Base-by-base conservation (phyloP, 176 grass and related monocot species). In the Cenchrus fungigraminus region DNA sequence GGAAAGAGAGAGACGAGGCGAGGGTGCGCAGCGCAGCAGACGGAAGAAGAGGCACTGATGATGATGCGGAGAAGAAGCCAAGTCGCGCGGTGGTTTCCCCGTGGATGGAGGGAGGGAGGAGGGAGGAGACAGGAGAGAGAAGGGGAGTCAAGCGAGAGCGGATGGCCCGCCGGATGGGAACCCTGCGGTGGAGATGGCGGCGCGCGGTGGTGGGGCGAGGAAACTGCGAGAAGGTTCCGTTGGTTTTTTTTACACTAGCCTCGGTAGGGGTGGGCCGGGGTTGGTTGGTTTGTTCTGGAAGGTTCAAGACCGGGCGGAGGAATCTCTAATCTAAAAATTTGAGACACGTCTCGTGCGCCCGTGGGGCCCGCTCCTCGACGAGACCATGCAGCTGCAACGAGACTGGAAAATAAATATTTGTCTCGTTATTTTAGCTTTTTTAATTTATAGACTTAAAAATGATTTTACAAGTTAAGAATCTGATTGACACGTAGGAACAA, bases 201-300 rank as follows among this genome's bases (percentile, higher is more conserved):
- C 28, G 59, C 14, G 54, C 12, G 10, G 61, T 13, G 68, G 78
- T 47, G 56, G 72, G 72, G 65, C 45, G 12, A 49, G 49, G 87
- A 75, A 83, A 59, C 13, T 58, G 79, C 88, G 66, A 86, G 88
- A 90, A 90, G 88, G 16, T 90, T 90, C 88, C 6, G 57, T 9
- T 12, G 14, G 14, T 15, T 59, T 79, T 78, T 80, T 76, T 28
- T 60, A 19, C 7, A 40, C 37, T 40, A 3, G 37, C 37, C 37
- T 13, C 22, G 53, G 1, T 5, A 52, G 20, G 50, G 5, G 19
- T 8, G 5, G 19, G 20, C 25, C 25, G 25, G 25, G 25, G 54
- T 56, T 56, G 37, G 2, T 5, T 68, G 20, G 59, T 6, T 25
- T 25, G 6, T 82, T 90, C 88, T 82, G 65, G 79, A 90, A 82